A percentile compares a stretch with the other conserved stretches of the same genome.
Conservation (phyloP, 2,329 filamentous ascomycete species). For the Ophiocordyceps robertsii region DNA sequence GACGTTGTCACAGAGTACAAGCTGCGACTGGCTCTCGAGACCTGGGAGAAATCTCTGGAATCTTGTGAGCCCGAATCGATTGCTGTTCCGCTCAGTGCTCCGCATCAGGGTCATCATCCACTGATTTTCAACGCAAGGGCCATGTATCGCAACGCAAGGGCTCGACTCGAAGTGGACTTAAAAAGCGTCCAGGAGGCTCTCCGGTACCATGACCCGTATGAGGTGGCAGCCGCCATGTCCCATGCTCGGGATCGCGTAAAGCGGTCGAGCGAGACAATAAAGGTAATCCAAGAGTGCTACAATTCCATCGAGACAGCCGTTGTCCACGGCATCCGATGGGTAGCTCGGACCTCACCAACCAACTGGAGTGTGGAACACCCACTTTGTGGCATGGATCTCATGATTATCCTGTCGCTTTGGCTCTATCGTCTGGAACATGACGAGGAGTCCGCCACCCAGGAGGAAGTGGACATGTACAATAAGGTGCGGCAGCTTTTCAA, state of each 20-base stretch:
- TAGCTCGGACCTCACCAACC: conserved; percentile 90
- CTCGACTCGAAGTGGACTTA: conserved; percentile 84
- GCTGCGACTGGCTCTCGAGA: conserved; percentile 85
- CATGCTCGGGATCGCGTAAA: conserved; percentile 87
- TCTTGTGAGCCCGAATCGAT: conserved; percentile 86
- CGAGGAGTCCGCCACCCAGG: conserved; percentile 75
- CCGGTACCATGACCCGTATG: conserved; percentile 92
- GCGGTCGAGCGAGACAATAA: conserved; percentile 93
- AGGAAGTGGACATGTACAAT: conserved; percentile 82
- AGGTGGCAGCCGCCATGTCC: conserved; percentile 94
- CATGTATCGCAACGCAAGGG: conserved; percentile 86
- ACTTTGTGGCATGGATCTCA: conserved; percentile 88
- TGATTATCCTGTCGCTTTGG: conserved; percentile 96
- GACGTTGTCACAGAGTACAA: conserved; percentile 98
- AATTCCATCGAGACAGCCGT: conserved; percentile 96
- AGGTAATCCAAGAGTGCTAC: conserved; percentile 95
- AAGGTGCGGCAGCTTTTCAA: conserved; percentile 84
- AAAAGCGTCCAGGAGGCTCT: conserved; percentile 94
- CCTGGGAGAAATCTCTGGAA: conserved; percentile 96
- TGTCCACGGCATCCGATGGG: conserved; percentile 89
- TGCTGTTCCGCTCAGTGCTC: conserved; percentile 78
- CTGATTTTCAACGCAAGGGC: conserved; percentile 97
- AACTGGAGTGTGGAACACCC: conserved; percentile 99
- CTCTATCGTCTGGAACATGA: conserved; percentile 99
- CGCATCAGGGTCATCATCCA: conserved; percentile 92